Conservation (phyloP, 73 alveolate species). For the Uronychia setigera region DNA sequence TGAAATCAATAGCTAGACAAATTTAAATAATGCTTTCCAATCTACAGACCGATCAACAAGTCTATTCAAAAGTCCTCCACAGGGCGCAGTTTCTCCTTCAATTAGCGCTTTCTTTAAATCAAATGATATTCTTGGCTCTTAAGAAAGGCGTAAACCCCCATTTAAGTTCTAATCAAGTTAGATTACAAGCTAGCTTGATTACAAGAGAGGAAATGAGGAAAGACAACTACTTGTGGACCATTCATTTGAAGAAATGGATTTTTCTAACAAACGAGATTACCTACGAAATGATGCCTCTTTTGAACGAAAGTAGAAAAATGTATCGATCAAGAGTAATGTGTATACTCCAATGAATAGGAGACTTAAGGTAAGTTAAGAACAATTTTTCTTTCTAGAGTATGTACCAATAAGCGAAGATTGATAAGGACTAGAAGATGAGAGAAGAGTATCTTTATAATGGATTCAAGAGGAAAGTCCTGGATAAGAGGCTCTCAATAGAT, state of each 20-base stretch:
- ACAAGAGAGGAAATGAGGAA: too few species aligned
- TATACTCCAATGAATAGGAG: neutral
- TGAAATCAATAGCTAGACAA: neutral
- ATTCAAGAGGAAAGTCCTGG: neutral
- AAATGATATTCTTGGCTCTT: too few species aligned
- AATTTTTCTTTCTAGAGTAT: neutral
- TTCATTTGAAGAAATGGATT: neutral
- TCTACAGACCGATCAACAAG: neutral
- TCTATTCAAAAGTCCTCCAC: neutral
- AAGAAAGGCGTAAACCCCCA: too few species aligned
- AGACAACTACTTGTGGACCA: neutral
- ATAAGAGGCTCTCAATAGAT: neutral
- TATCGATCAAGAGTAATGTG: neutral
- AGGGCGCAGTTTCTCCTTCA: neutral
- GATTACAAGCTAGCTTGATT: neutral
- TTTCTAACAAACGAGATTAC: neutral
- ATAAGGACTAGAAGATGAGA: neutral
- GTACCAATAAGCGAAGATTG: neutral
- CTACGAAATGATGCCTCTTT: neutral
- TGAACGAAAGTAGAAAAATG: neutral
- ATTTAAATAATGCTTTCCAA: too few species aligned
- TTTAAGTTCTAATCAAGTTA: neutral
- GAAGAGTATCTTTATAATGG: neutral
- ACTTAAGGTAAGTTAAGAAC: conserved; percentile 1
- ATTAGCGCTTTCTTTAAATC: too few species aligned